These are phyloP conservation scores for Aleurites moluccanus DNA, from an alignment of 441 rosid species.

Conservation along the genomic window DNA sequence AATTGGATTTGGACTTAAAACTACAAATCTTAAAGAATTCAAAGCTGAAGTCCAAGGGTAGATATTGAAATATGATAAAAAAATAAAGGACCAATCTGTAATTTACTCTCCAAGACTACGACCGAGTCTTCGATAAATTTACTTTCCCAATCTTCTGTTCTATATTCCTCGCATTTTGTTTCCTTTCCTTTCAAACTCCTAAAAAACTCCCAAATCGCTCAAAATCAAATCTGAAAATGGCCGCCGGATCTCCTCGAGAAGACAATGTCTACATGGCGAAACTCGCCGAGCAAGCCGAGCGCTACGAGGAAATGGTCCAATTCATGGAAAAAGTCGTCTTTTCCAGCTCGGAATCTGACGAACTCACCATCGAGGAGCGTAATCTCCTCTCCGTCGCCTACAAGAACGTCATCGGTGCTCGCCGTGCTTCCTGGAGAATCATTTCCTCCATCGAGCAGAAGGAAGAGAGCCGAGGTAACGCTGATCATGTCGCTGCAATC, in stretches of 20 bases:
- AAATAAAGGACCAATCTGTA: neutral
- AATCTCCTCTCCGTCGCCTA: conserved; percentile 75
- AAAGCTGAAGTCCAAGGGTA: neutral
- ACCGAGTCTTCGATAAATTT: neutral
- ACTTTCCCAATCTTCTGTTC: neutral
- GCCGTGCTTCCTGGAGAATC: conserved; percentile 76
- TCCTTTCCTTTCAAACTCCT: neutral
- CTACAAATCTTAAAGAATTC: neutral
- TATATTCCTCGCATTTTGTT: neutral
- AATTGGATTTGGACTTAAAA: neutral
- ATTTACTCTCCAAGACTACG: neutral
- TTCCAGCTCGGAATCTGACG: conserved; percentile 36
- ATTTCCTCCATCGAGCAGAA: conserved; percentile 80
- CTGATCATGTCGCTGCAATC: conserved; percentile 53
- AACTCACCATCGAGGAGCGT: conserved; percentile 71
- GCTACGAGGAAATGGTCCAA: conserved; percentile 81
- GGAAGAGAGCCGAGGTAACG: conserved; percentile 68
- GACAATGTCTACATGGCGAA: conserved; percentile 53
- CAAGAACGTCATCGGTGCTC: conserved; percentile 76
- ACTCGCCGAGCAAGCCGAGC: conserved; percentile 72
- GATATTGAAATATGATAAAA: neutral
- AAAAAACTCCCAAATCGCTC: conserved; percentile 16
- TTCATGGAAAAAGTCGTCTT: conserved; percentile 63
- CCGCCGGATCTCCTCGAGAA: conserved; percentile 40
- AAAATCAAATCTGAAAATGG: conserved; percentile 32